Evolutionary conservation across 345 rosid species (phyloP).

Genomic region (Lepidium africanum): DNA sequence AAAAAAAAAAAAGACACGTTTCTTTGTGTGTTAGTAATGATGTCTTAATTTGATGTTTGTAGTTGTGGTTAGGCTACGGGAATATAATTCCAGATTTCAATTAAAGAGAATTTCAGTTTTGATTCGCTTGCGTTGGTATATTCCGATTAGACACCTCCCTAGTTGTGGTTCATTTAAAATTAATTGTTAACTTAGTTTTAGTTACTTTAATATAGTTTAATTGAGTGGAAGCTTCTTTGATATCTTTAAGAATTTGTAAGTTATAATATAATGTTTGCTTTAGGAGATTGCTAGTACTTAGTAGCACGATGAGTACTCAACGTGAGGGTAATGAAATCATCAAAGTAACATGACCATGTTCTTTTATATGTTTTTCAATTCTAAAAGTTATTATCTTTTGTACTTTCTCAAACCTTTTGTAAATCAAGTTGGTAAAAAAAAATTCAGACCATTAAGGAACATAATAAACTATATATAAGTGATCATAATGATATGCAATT

Average conservation of each 20-base stretch:
- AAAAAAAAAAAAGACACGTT: too few relatives aligned
- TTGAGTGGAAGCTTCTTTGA: constrained; percentile 23
- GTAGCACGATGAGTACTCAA: constrained; percentile 31
- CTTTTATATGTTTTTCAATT: constrained; percentile 14
- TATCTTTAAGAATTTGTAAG: neutral
- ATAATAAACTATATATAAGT: neutral
- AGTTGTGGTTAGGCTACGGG: neutral
- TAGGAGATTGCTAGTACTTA: constrained; percentile 22
- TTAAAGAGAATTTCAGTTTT: neutral
- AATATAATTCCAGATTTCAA: neutral
- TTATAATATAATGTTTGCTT: constrained; percentile 11
- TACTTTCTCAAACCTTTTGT: constrained; percentile 21
- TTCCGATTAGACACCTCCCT: too few relatives aligned
- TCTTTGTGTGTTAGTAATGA: neutral
- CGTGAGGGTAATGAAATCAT: constrained; percentile 24
- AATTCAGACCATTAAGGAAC: constrained; percentile 10
- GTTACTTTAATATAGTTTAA: constrained; percentile 21
- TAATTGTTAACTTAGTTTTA: too few relatives aligned
- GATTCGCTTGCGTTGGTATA: too few relatives aligned
- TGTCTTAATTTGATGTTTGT: neutral
- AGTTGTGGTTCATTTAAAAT: too few relatives aligned
- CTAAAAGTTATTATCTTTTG: constrained; percentile 14
- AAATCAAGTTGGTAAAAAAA: constrained; percentile 19
- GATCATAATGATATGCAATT: neutral
- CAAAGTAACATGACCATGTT: constrained; percentile 32